Percentiles rank a stretch among this genome's conserved stretches.
phyloP scores from a whole-genome alignment of 768 basidiomycete species.

The Daedalea quercina region DNA sequence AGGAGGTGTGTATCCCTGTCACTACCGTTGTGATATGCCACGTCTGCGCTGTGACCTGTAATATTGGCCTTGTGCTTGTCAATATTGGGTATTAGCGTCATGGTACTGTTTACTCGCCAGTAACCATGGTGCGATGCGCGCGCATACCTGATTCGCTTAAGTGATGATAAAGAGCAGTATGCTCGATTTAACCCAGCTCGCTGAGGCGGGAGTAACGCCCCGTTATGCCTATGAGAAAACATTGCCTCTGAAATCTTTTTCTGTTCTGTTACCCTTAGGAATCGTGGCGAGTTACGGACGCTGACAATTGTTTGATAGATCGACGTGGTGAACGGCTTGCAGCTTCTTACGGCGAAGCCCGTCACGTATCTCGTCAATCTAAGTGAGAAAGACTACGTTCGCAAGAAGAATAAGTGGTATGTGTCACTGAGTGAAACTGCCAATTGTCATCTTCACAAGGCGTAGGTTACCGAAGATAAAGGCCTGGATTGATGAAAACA shows the following conservation, averaged over 20 bases:
- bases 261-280: conserved; percentile 18
- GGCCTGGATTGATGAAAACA: conserved; percentile 94
- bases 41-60: neutral
- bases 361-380: conserved; percentile 98
- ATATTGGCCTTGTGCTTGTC: no score
- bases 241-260: conserved; percentile 27
- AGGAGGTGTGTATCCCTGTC: conserved; percentile 94
- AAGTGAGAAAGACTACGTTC: conserved; percentile 87
- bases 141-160: neutral
- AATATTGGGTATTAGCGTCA: no score
- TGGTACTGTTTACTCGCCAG: no score
- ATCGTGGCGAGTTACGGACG: no score
- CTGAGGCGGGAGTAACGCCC: conserved; percentile 93
- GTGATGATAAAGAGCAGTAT: conserved; percentile 44
- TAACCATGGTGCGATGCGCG: no score
- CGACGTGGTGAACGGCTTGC: conserved; percentile 83
- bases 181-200: conserved; percentile 94
- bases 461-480: conserved; percentile 92
- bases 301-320: conserved; percentile 41
- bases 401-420: conserved; percentile 99
- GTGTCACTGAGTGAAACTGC: conserved; percentile 1
- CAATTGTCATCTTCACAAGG: neutral
- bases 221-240: conserved; percentile 64
- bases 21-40: no score
- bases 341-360: conserved; percentile 92